Base-by-base conservation (phyloP, 2,329 filamentous ascomycete genomes). In the Fusarium odoratissimum region DNA sequence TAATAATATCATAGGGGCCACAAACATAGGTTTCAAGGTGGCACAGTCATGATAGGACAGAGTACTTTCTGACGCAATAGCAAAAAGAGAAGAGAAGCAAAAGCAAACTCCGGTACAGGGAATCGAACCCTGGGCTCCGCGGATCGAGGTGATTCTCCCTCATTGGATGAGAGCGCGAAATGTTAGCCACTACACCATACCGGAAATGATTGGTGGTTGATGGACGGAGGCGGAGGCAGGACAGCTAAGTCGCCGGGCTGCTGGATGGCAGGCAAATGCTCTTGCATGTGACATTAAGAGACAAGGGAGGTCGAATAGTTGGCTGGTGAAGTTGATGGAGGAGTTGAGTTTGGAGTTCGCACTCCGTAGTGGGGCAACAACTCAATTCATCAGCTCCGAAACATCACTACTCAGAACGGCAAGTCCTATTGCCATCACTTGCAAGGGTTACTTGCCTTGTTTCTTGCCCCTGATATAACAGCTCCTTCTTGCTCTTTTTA, bases 171-270 rank as follows among this genome's bases (percentile, higher is more conserved):
- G 64, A 78, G 77, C 77, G 77, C 72, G 76, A 78, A 78, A 78
- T 79, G 77, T 78, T 79, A 76, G 77, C 77, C 76, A 79, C 76
- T 79, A 79, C 77, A 79, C 77, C 77, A 79, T 79, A 78, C 77
- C 77, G 77, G 76, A 78, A 64, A 10, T 28, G 28, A 46, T 46
- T 46, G 23, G 23, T 23, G 23, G 23, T 23, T 23, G 23, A 23
- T 23, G 23, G 23, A 23, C 23, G 23, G 23, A 23, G 23, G 23
- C 23, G 3, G 23, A 23, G 23, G 23, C 23, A 23, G 23, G 23
- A 23, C 23, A 23, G 23, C 23, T 23, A 23, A 23, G 23, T 23
- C 23, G 23, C 23, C 23, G 23, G 23, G 23, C 23, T 23, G 23
- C 23, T 23, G 23, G 23, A 23, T 23, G 23, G 23, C 23, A 23